These are phyloP conservation scores for Fusarium beomiforme DNA, from an alignment of 2,329 filamentous ascomycete species.

Conservation along the genomic window DNA sequence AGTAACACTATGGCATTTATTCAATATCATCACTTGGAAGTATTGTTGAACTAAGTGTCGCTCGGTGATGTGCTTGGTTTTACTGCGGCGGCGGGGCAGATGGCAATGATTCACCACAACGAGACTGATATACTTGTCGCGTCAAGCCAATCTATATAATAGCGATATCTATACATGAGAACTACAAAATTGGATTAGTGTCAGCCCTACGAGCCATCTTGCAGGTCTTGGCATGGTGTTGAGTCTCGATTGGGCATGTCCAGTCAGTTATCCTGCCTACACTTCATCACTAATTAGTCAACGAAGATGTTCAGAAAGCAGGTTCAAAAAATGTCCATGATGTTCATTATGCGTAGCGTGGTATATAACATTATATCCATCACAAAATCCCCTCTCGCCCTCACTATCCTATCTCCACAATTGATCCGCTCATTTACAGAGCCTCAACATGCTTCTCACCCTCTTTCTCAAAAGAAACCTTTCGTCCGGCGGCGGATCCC, in stretches of 20 bases:
- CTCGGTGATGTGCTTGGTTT: too few relatives aligned
- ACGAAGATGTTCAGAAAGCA: accelerated
- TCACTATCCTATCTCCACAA: neutral
- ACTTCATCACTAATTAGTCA: neutral
- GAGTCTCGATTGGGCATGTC: neutral
- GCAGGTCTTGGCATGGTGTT: neutral
- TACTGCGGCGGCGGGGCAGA: too few relatives aligned
- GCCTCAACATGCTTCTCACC: slow-evolving; percentile 20
- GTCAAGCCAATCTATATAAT: neutral
- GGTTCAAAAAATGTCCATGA: neutral
- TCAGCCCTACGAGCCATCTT: neutral
- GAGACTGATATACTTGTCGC: neutral
- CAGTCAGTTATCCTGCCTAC: neutral
- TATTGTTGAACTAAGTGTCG: too few relatives aligned
- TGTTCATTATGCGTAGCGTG: neutral
- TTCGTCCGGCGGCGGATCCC: neutral
- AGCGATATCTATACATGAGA: too few relatives aligned
- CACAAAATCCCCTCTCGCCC: neutral
- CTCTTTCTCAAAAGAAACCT: slow-evolving; percentile 8
- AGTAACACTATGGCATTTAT: too few relatives aligned
- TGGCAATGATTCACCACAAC: too few relatives aligned
- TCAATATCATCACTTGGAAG: too few relatives aligned
- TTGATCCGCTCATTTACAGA: neutral
- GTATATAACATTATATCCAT: neutral
- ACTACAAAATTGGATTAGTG: neutral